Conservation (phyloP, 495 filamentous ascomycete genomes). For the Neurospora discreta region DNA sequence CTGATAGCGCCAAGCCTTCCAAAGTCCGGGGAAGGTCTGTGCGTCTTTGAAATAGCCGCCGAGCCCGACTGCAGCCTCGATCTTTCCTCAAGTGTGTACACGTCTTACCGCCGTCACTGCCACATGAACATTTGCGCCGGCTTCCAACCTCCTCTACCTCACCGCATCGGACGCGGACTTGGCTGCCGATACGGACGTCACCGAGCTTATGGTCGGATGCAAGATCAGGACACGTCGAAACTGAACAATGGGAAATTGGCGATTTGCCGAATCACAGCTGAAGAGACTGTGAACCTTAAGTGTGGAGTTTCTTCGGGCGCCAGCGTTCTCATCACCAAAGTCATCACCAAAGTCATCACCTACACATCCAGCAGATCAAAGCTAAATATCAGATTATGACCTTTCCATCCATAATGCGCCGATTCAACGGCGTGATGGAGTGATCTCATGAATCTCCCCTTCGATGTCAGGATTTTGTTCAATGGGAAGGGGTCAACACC, state of each 20-base stretch:
- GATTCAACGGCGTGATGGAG: not conserved
- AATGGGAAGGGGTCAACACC: not conserved
- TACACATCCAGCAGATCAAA: not conserved
- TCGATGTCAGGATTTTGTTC: not conserved
- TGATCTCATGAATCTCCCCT: not conserved
- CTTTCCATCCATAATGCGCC: not conserved
- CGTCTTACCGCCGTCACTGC: not conserved
- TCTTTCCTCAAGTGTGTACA: no score
- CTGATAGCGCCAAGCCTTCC: not conserved
- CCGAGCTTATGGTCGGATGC: not conserved
- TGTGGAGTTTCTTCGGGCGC: not conserved
- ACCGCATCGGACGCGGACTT: not conserved
- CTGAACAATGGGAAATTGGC: not conserved
- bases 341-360: not conserved
- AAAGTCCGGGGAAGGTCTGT: not conserved
- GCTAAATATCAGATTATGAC: not conserved
- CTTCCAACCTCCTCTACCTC: not conserved
- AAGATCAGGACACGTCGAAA: not conserved
- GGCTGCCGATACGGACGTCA: not conserved
- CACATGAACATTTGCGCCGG: not conserved
- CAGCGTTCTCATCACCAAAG: not conserved
- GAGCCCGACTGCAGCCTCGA: not conserved
- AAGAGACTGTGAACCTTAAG: not conserved
- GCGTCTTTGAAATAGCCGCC: not conserved
- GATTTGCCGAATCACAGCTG: not conserved